Evolutionary conservation across 2,329 filamentous ascomycete genomes (phyloP).

Genomic region (Nemania sp.): DNA sequence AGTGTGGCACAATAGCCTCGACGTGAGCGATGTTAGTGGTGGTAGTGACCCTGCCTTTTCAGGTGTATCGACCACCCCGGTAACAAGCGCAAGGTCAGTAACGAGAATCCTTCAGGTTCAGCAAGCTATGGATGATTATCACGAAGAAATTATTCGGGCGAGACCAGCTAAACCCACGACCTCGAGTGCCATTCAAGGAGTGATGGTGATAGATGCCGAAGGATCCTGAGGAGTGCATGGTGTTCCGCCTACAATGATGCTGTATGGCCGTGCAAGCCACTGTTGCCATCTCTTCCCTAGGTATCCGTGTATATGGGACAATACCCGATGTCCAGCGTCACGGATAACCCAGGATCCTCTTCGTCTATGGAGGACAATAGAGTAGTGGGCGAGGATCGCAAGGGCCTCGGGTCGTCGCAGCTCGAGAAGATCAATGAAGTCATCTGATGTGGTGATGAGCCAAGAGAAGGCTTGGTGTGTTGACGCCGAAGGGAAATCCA

Average conservation of each 20-base stretch:
- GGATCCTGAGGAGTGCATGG: not conserved
- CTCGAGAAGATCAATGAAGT: not conserved
- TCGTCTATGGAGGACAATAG: not conserved
- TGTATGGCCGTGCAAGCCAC: not conserved
- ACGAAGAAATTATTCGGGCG: not conserved
- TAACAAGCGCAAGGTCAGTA: not conserved
- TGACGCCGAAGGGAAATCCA: conserved; percentile 2
- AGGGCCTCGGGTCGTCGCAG: not conserved
- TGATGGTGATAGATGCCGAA: no score
- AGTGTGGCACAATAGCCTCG: not conserved
- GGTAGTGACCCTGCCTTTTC: not conserved
- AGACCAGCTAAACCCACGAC: no score
- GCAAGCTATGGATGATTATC: not conserved
- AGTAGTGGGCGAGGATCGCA: not conserved
- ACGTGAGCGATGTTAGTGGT: not conserved
- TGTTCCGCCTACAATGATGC: not conserved
- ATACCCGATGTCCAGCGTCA: not conserved
- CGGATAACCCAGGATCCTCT: not conserved
- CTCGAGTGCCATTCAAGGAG: no score
- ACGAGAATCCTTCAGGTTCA: not conserved
- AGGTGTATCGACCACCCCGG: not conserved
- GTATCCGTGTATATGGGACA: not conserved
- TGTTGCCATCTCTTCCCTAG: not conserved
- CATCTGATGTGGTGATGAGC: conserved; percentile 1
- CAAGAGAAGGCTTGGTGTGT: not conserved